phyloP scores from a whole-genome alignment of 1,284 basidiomycete species.

The Earliella scabrosa region DNA sequence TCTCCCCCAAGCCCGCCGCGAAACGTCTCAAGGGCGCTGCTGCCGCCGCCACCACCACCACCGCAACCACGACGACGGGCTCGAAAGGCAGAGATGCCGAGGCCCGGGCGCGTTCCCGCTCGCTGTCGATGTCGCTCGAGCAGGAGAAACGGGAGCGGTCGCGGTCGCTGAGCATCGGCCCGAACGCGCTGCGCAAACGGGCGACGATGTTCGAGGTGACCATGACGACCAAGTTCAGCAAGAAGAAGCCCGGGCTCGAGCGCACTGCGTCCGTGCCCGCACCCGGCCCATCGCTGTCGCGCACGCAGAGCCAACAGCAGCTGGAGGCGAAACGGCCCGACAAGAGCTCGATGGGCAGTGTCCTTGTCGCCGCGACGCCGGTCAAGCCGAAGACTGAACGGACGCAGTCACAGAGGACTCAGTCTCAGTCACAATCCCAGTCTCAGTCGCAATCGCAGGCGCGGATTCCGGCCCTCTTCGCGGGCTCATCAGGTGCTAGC shows the following conservation, averaged over 20 bases:
- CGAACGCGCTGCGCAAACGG: conserved; percentile 45
- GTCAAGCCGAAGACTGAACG: conserved; percentile 40
- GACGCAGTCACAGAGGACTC: conserved; percentile 7
- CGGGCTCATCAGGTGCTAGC: background rate
- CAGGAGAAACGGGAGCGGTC: conserved; percentile 49
- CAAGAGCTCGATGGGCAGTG: conserved; percentile 40
- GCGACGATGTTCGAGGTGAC: conserved; percentile 67
- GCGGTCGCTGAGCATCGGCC: conserved; percentile 39
- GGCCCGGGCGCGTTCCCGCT: conserved; percentile 55
- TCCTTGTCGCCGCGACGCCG: conserved; percentile 64
- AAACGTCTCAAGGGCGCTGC: conserved; percentile 26
- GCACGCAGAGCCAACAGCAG: conserved; percentile 25
- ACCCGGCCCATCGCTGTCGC: conserved; percentile 18
- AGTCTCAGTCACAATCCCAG: conserved; percentile 1
- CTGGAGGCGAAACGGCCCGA: conserved; percentile 6
- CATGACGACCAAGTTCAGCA: conserved; percentile 67
- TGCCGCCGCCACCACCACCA: conserved; percentile 1
- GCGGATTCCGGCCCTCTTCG: conserved; percentile 3
- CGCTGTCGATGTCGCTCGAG: conserved; percentile 67
- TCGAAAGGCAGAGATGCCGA: conserved; percentile 16
- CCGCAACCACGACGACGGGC: conserved; percentile 18
- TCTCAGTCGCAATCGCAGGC: conserved; percentile 1
- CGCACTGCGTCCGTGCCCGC: conserved; percentile 19
- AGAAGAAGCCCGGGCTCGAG: conserved; percentile 38
- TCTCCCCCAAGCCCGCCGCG: conserved; percentile 21